These are phyloP conservation scores for Magnusiomyces sp. DNA, from an alignment of 1,139 yeast species.

Conservation along the genomic window DNA sequence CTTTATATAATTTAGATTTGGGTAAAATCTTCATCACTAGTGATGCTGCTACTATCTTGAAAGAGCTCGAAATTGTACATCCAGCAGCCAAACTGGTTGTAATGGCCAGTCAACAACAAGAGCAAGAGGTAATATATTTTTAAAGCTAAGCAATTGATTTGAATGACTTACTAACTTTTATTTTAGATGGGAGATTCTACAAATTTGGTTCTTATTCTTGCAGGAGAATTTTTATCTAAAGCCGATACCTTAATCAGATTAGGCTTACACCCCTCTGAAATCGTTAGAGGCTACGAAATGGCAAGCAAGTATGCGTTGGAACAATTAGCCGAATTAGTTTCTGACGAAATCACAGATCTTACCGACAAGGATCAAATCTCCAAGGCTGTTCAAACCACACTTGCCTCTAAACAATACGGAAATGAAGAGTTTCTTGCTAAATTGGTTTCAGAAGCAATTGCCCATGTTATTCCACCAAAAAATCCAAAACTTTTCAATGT, in stretches of 20 bases:
- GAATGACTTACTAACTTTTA: too few species aligned
- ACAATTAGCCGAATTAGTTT: constrained; percentile 51
- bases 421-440: constrained; percentile 67
- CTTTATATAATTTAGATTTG: constrained; percentile 29
- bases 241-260: constrained; percentile 77
- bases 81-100: constrained; percentile 95
- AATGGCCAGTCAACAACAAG: constrained; percentile 96
- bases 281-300: constrained; percentile 79
- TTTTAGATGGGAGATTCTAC: constrained; percentile 60
- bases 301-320: constrained; percentile 70
- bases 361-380: constrained; percentile 48
- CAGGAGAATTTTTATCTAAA: constrained; percentile 82
- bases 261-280: constrained; percentile 85
- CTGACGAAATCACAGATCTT: constrained; percentile 55
- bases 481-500: constrained; percentile 64
- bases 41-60: constrained; percentile 94
- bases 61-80: constrained; percentile 89
- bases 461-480: constrained; percentile 60
- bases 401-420: constrained; percentile 91
- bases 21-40: constrained; percentile 85
- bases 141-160: too few species aligned
- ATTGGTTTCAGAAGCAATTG: constrained; percentile 81
- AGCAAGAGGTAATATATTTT: constrained; percentile 43
- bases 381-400: constrained; percentile 77
- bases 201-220: constrained; percentile 62